A percentile compares a stretch with the other conserved stretches of the same genome.
Evolutionary conservation across 805 yeast genomes (phyloP).

Genomic region (Ascoidea asiatica): DNA sequence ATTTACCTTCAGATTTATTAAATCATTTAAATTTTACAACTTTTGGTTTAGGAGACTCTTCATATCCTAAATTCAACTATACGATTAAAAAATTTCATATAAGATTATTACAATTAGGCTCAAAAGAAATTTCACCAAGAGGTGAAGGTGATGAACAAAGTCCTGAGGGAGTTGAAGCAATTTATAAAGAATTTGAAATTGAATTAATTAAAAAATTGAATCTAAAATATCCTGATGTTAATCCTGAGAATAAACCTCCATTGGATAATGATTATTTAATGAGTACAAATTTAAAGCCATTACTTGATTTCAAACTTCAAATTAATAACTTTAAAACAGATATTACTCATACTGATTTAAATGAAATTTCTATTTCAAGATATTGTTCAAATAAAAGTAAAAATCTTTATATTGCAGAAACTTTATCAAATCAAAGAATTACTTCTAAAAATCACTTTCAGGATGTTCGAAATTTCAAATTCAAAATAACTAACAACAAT

Average conservation of each 20-base stretch:
- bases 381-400: not conserved
- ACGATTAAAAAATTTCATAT: slow-evolving; percentile 78
- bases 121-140: slow-evolving; percentile 50
- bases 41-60: slow-evolving; percentile 89
- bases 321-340: not conserved
- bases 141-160: slow-evolving; percentile 87
- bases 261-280: not conserved
- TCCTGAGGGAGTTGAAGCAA: slow-evolving; percentile 58
- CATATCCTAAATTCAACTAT: slow-evolving; percentile 78
- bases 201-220: slow-evolving; percentile 25
- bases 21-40: slow-evolving; percentile 51
- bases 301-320: not conserved
- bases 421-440: slow-evolving; percentile 41
- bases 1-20: slow-evolving; percentile 47
- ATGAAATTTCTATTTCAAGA: slow-evolving; percentile 19
- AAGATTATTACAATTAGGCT: slow-evolving; percentile 73
- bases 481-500: no score
- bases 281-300: slow-evolving; percentile 5
- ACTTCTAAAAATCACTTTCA: slow-evolving; percentile 73
- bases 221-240: slow-evolving; percentile 22
- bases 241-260: slow-evolving; percentile 1
- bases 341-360: slow-evolving; percentile 9
- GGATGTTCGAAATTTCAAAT: slow-evolving; percentile 59
- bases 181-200: slow-evolving; percentile 61
- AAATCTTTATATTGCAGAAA: slow-evolving; percentile 24